A percentile compares a stretch with the other conserved stretches of the same genome.
Evolutionary conservation across 2,329 filamentous ascomycete species (phyloP).

Genomic region (Thelonectria rubi): DNA sequence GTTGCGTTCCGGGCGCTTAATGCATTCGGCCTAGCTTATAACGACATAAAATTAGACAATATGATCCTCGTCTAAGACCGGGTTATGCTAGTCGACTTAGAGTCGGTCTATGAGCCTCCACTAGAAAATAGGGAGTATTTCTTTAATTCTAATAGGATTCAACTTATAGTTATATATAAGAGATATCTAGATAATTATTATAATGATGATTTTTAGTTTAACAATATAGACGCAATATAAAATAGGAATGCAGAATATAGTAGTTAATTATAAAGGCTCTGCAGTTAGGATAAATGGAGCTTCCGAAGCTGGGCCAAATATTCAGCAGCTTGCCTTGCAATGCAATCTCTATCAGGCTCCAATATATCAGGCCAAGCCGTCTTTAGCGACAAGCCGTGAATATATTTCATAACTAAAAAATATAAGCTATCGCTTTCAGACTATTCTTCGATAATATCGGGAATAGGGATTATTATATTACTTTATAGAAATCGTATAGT

Average conservation of each 20-base stretch:
- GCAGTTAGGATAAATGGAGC: conserved; percentile 18
- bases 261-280: not conserved
- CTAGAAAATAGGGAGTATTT: too few relatives aligned
- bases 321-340: conserved; percentile 38
- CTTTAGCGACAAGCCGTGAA: conserved; percentile 26
- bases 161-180: too few relatives aligned
- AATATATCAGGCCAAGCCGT: conserved; percentile 26
- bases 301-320: conserved; percentile 25
- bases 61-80: too few relatives aligned
- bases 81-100: too few relatives aligned
- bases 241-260: not conserved
- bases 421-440: conserved; percentile 19
- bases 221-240: too few relatives aligned
- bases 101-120: too few relatives aligned
- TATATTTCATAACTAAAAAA: conserved; percentile 28
- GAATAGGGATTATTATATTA: conserved; percentile 28
- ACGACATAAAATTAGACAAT: too few relatives aligned
- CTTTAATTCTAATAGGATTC: too few relatives aligned
- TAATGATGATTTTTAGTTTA: too few relatives aligned
- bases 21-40: too few relatives aligned
- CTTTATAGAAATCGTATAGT: conserved; percentile 25
- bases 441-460: conserved; percentile 22
- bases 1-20: too few relatives aligned
- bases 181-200: too few relatives aligned
- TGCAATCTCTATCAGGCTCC: conserved; percentile 39